These are phyloP conservation scores for Auricularia cornea DNA, from an alignment of 768 basidiomycete genomes.

Conservation along the genomic window DNA sequence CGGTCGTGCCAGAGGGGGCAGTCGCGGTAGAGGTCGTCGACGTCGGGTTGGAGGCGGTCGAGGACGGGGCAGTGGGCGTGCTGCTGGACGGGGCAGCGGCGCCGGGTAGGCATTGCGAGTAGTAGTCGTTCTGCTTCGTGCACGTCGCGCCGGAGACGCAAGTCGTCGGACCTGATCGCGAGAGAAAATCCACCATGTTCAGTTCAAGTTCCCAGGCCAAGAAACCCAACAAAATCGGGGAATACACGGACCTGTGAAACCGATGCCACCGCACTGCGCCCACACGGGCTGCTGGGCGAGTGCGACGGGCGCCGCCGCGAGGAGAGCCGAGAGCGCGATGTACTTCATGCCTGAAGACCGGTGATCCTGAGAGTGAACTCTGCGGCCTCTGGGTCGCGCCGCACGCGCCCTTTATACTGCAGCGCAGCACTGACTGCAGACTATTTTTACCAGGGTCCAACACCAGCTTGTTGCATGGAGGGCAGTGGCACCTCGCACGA, in stretches of 20 bases:
- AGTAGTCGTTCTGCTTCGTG: slow-evolving; percentile 9
- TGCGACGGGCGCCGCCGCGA: slow-evolving; percentile 34
- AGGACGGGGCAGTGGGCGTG: slow-evolving; percentile 10
- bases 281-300: slow-evolving; percentile 37
- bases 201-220: no score
- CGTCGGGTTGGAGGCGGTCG: slow-evolving; percentile 9
- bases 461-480: no score
- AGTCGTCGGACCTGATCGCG: neutral
- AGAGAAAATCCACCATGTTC: no score
- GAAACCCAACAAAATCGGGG: no score
- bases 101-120: slow-evolving; percentile 11
- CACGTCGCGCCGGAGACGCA: slow-evolving; percentile 12
- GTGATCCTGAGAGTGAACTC: neutral
- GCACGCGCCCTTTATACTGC: neutral
- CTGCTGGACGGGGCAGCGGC: slow-evolving; percentile 6
- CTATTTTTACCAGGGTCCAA: no score
- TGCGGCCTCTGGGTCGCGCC: neutral
- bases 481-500: no score
- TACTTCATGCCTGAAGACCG: neutral
- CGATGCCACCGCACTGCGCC: slow-evolving; percentile 47
- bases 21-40: slow-evolving; percentile 18
- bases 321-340: slow-evolving; percentile 36
- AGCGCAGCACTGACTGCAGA: neutral
- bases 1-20: slow-evolving; percentile 20
- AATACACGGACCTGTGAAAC: slow-evolving; percentile 17